phyloP scores from a whole-genome alignment of 345 rosid genomes.

The Populus euphratica region DNA sequence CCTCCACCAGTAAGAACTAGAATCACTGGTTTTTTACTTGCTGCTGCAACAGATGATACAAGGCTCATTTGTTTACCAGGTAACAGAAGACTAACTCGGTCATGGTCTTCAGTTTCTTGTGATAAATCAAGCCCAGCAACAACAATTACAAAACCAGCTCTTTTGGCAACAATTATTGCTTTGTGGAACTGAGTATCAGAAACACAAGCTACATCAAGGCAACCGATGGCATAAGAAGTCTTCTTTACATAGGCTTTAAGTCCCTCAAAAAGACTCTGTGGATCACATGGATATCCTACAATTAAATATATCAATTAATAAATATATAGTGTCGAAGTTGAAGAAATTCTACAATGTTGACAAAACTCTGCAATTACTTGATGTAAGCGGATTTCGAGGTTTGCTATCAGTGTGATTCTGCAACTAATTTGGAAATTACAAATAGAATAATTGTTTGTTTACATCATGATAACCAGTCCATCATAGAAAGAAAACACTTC shows the following conservation, averaged over 20 bases:
- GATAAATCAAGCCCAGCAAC: conserved; percentile 78
- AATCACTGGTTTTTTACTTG: conserved; percentile 64
- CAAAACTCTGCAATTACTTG: background rate
- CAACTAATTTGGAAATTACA: background rate
- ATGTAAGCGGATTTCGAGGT: background rate
- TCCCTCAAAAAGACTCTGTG: conserved; percentile 54
- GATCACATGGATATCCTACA: conserved; percentile 70
- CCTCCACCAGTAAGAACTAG: conserved; percentile 95
- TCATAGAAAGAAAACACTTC: background rate
- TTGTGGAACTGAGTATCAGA: conserved; percentile 45
- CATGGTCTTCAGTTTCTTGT: conserved; percentile 86
- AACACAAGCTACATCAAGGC: conserved; percentile 57
- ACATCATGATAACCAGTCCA: background rate
- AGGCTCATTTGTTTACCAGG: conserved; percentile 81
- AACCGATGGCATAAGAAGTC: conserved; percentile 57
- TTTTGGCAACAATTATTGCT: conserved; percentile 55
- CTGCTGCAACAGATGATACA: conserved; percentile 58
- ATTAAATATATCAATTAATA: conserved; percentile 4
- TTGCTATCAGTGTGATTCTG: background rate
- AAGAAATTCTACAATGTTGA: conserved; percentile 13
- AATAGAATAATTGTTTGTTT: background rate
- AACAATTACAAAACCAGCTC: conserved; percentile 59
- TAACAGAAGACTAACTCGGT: conserved; percentile 73
- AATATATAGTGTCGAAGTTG: conserved; percentile 1
- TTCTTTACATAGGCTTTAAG: conserved; percentile 43